phyloP scores from a whole-genome alignment of 2,329 filamentous ascomycete genomes.

The Fusarium kyushuense region DNA sequence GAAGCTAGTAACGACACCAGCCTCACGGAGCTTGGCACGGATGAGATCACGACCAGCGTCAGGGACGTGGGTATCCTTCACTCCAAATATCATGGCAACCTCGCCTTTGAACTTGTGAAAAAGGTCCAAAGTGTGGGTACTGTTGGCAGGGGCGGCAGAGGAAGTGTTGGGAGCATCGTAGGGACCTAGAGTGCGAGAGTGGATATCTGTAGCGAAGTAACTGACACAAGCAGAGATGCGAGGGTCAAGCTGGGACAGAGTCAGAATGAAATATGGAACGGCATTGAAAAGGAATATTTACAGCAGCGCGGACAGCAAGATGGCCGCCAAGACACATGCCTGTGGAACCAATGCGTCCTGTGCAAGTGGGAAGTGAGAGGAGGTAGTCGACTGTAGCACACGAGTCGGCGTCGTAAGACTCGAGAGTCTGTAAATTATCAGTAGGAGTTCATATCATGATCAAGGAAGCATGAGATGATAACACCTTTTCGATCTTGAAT shows the following conservation, averaged over 20 bases:
- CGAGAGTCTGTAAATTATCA: slow-evolving; percentile 69
- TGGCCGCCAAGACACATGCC: slow-evolving; percentile 97
- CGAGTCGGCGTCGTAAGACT: slow-evolving; percentile 87
- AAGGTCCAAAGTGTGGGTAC: slow-evolving; percentile 65
- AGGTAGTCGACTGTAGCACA: slow-evolving; percentile 76
- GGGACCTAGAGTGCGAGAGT: slow-evolving; percentile 80
- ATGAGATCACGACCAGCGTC: slow-evolving; percentile 86
- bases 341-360: slow-evolving; percentile 80
- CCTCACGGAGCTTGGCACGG: slow-evolving; percentile 81
- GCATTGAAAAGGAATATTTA: slow-evolving; percentile 50
- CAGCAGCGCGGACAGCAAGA: slow-evolving; percentile 72
- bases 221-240: slow-evolving; percentile 82
- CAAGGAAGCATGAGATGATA: not conserved
- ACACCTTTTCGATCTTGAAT: slow-evolving; percentile 84
- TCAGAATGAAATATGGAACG: not conserved
- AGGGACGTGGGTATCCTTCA: slow-evolving; percentile 91
- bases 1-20: slow-evolving; percentile 80
- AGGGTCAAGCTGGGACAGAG: slow-evolving; percentile 70
- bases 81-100: slow-evolving; percentile 89
- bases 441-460: not conserved
- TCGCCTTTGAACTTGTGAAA: slow-evolving; percentile 81
- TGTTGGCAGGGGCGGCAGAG: slow-evolving; percentile 52
- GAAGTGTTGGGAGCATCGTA: slow-evolving; percentile 62
- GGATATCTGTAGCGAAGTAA: slow-evolving; percentile 95
- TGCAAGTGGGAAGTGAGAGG: slow-evolving; percentile 80